Base-by-base conservation (phyloP, 2,329 filamentous ascomycete genomes). In the Fusarium devonianum region DNA sequence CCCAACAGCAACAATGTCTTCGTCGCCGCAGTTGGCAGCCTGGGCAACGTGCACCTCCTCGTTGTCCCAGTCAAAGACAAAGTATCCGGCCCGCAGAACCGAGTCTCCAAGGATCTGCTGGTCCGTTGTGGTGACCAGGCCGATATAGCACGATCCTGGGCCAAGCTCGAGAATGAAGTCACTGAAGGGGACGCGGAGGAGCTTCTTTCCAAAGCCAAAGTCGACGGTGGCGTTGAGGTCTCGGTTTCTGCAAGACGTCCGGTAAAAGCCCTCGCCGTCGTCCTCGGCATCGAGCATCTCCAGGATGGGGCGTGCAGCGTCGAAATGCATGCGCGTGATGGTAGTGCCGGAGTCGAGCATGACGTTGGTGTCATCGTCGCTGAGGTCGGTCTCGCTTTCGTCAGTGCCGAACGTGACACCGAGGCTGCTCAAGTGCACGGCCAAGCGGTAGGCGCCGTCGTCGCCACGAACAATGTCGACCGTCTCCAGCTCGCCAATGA, bases 291-390 rank as follows among this genome's bases (percentile, higher is more conserved):
- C 69, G 22, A 83, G 74, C n/a, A 69, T 68, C 4, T 69, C 55
- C 1, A 77, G 72, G 4, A 83, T 70, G 2, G 72, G 71, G 5
- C 59, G 49, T n/a, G 77, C 76, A 7, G 79, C 65, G 2, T 65
- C 30, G 8, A 69, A 56, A 13, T 78, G 79, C 26, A 83, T 72
- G 14, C 76, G 71, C 4, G 70, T 75, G 10, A 82, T 64, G 1
- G 80, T 81, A 2, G 78, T 77, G 40, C 81, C 81, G 3, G 76
- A 79, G 67, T 84, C 81, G 40, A 83, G 71, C 64, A 80, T 72
- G 16, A 78, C 74, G 36, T 71, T 73, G 8, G 70, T 60, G 17
- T 78, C 74, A 6, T 64, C 49, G 2, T 46, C 53, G 2, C 44
- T 30, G 1, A 74, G 58, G 12, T 51, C 39, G 54, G 67, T 69